phyloP scores from a whole-genome alignment of 306 rosid species.

The Cucumis melo region DNA sequence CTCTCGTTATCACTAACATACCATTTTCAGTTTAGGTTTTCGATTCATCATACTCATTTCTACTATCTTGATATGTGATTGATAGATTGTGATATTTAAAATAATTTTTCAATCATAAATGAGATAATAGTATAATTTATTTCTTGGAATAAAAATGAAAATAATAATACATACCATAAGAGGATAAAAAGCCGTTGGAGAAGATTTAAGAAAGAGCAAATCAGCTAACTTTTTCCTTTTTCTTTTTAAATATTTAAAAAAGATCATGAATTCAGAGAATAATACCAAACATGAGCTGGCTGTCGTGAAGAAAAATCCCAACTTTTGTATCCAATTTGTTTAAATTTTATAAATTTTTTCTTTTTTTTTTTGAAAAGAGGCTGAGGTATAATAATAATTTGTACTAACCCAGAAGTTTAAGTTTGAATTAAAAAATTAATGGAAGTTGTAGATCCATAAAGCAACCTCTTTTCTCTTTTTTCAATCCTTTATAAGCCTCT shows the following conservation, averaged over 20 bases:
- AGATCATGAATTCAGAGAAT: background rate
- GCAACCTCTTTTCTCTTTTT: background rate
- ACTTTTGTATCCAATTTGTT: background rate
- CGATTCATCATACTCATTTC: too few relatives aligned
- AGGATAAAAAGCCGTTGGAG: background rate
- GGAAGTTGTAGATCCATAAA: conserved; percentile 5
- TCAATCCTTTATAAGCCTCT: background rate
- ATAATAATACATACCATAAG: too few relatives aligned
- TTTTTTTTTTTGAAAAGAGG: background rate
- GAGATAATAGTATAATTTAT: too few relatives aligned
- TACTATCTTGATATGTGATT: too few relatives aligned
- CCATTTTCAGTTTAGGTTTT: too few relatives aligned
- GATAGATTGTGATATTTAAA: too few relatives aligned
- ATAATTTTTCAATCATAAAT: too few relatives aligned
- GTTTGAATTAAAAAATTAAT: conserved; percentile 2
- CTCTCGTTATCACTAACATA: too few relatives aligned
- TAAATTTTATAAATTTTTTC: background rate
- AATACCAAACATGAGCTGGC: conserved; percentile 4
- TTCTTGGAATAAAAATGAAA: too few relatives aligned
- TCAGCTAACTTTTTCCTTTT: too few relatives aligned
- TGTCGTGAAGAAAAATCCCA: background rate
- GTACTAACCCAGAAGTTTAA: background rate
- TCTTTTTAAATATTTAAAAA: background rate
- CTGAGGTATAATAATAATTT: background rate
- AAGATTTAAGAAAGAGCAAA: background rate